Conservation (phyloP, 495 filamentous ascomycete species). For the Neurospora sublineolata region DNA sequence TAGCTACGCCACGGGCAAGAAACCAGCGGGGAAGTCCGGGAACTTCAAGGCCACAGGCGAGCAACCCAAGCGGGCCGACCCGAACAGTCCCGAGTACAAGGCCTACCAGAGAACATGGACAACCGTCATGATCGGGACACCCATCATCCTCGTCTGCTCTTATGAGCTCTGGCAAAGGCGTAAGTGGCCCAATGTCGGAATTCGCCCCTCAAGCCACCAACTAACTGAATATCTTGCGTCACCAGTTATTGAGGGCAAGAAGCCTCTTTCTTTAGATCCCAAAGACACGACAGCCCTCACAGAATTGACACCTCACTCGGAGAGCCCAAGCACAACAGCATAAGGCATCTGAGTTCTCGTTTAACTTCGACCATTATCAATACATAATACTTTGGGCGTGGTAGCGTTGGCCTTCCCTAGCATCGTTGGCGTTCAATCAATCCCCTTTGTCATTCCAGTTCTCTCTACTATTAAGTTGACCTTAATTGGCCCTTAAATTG, state of each 20-base stretch:
- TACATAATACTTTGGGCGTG: not conserved
- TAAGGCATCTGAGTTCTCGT: not conserved
- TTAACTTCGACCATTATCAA: not conserved
- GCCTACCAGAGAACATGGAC: slow-evolving; percentile 25
- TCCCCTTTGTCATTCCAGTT: not conserved
- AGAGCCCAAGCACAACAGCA: not conserved
- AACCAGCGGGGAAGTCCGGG: not conserved
- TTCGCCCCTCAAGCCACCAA: not conserved
- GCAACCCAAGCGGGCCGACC: slow-evolving; percentile 14
- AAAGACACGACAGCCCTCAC: not conserved
- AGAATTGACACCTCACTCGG: not conserved
- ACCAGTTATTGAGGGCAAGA: slow-evolving; percentile 15
- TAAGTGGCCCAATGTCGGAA: slow-evolving; percentile 10
- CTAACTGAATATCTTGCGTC: not conserved
- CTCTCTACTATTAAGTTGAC: not conserved
- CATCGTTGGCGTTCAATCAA: not conserved
- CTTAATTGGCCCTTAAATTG: not conserved
- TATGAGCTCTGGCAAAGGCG: slow-evolving; percentile 32
- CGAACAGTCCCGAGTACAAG: slow-evolving; percentile 30
- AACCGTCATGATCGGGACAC: slow-evolving; percentile 31
- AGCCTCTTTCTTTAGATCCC: not conserved
- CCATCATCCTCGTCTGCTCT: slow-evolving; percentile 34
- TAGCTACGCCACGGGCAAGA: not conserved
- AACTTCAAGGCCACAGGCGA: not conserved
- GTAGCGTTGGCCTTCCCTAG: not conserved